Evolutionary conservation across 2,329 filamentous ascomycete genomes (phyloP).

Genomic region (Exophiala calicioides): DNA sequence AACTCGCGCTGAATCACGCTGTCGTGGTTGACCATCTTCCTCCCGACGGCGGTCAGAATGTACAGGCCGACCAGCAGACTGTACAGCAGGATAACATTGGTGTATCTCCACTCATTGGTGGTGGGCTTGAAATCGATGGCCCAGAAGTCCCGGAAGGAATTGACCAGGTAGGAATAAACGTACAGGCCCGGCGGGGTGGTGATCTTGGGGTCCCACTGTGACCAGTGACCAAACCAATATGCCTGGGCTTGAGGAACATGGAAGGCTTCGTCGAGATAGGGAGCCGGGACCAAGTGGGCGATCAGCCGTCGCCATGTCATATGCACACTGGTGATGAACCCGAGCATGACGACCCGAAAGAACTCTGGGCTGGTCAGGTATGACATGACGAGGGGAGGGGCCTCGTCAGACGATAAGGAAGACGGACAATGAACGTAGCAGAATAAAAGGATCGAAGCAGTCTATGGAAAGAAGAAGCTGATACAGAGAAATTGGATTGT

Average conservation of each 20-base stretch:
- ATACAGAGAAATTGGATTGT: too few relatives aligned
- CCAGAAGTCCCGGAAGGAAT: constrained; percentile 53
- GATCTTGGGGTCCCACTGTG: constrained; percentile 92
- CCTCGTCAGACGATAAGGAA: too few relatives aligned
- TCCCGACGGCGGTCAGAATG: constrained; percentile 22
- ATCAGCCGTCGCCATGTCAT: constrained; percentile 47
- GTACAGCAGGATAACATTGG: constrained; percentile 26
- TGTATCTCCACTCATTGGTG: constrained; percentile 22
- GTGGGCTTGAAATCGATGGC: constrained; percentile 38
- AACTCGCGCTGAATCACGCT: constrained; percentile 27
- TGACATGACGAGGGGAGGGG: constrained; percentile 18
- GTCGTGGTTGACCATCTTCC: constrained; percentile 57
- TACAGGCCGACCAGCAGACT: constrained; percentile 27
- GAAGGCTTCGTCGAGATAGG: constrained; percentile 59
- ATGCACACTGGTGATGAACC: constrained; percentile 23
- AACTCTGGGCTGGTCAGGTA: constrained; percentile 24
- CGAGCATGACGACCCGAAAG: constrained; percentile 21
- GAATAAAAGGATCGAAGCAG: too few relatives aligned
- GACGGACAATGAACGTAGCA: too few relatives aligned
- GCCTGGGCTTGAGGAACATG: constrained; percentile 86
- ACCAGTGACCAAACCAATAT: constrained; percentile 73
- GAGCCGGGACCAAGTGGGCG: constrained; percentile 53
- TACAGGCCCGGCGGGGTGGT: constrained; percentile 91
- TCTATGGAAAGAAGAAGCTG: too few relatives aligned
- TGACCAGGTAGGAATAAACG: constrained; percentile 51